A percentile compares a stretch with the other conserved stretches of the same genome.
Conservation (phyloP, 1,139 yeast genomes). For the Scheffersomyces segobiensis region DNA sequence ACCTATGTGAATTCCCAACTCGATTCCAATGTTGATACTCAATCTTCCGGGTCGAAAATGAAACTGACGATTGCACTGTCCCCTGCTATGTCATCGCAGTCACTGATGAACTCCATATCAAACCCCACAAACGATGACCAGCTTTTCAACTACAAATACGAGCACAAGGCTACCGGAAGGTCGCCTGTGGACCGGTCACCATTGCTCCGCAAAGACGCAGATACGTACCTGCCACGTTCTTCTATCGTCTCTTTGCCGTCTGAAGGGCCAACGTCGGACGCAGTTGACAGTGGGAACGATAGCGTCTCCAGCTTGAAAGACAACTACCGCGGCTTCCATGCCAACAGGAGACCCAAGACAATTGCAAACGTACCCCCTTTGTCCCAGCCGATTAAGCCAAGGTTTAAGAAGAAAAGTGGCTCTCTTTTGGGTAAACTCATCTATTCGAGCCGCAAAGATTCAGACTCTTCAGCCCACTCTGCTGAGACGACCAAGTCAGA, state of each 20-base stretch:
- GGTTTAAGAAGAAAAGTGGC: conserved; percentile 43
- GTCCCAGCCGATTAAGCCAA: conserved; percentile 51
- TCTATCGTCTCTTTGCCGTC: conserved; percentile 14
- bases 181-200: background rate
- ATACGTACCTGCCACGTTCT: conserved; percentile 15
- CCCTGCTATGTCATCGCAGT: background rate
- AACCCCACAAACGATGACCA: background rate
- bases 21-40: background rate
- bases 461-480: conserved; percentile 18
- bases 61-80: background rate
- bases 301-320: conserved; percentile 18
- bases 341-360: conserved; percentile 30
- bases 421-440: conserved; percentile 51
- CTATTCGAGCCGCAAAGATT: conserved; percentile 42
- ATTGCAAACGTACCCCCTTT: conserved; percentile 46
- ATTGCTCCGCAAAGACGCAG: background rate
- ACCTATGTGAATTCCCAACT: background rate
- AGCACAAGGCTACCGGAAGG: background rate
- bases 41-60: background rate
- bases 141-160: background rate
- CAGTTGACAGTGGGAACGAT: background rate
- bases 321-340: conserved; percentile 53
- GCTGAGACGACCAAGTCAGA: background rate
- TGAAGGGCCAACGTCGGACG: background rate
- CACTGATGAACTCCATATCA: background rate